Base-by-base conservation (phyloP, 805 yeast species). In the Saitoella complicata region DNA sequence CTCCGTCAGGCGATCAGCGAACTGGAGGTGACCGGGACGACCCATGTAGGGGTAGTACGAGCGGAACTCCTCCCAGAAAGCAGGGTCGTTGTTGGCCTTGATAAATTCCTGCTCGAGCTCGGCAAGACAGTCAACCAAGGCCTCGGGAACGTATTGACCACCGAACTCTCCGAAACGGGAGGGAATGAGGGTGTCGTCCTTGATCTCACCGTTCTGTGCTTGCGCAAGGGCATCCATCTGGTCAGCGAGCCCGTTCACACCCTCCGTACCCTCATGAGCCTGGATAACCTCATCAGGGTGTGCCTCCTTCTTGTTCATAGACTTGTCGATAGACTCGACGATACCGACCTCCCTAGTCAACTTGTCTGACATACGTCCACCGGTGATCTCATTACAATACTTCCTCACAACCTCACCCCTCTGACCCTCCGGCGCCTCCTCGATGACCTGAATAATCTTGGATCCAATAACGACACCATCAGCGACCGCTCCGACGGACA, bases 61-160 rank as follows among this genome's bases (percentile, higher is more conserved):
- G 56, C 69, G 71, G 69, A 83, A 86, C 61, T 91, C 97, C 45
- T 77, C 80, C 99, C 99, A 91, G 71, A 91, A 91, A 34, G 64
- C 58, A 36, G 86, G 91, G 64, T 91, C 98, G 31, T 87, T 84
- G 52, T 78, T 78, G 12, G 96, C 95, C 38, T 69, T 72, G 59
- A 82, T 87, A 60, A 87, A 93, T 4, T 85, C 96, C 44, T 61
- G 68, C 67, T 91, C 98, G 46, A 91, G 72, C 65, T 91, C 94
- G 49, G 77, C 73, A 54, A 91, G 71, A 68, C 97, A 88, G 39
- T 94, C 75, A 64, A 87, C 88, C 57, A 91, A 68, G 21, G 94
- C 84, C 68, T 91, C 99, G 37, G 99, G 99, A 37, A 91, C 98
- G 59, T 85, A 91, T 67, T 91, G 98, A 48, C 99, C 99, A 61